These are phyloP conservation scores for Yamadazyma jaroonii DNA, from an alignment of 1,139 yeast genomes.

Conservation along the genomic window DNA sequence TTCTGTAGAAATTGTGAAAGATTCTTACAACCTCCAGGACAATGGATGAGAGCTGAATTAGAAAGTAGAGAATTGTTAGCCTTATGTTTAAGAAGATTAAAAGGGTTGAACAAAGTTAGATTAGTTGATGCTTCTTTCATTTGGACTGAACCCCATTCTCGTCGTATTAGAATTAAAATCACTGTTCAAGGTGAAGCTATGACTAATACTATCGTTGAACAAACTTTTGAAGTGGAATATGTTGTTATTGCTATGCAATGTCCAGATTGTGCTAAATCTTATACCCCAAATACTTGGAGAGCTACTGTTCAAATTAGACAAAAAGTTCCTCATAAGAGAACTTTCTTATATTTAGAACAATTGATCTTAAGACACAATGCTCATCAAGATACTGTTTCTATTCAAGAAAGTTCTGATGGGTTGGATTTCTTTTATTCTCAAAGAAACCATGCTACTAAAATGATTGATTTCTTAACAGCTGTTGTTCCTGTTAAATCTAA, in stretches of 20 bases:
- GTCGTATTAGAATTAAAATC: slow-evolving; percentile 85
- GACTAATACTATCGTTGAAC: slow-evolving; percentile 89
- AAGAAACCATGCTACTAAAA: slow-evolving; percentile 87
- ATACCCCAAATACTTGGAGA: slow-evolving; percentile 96
- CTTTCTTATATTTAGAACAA: slow-evolving; percentile 92
- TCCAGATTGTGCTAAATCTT: slow-evolving; percentile 96
- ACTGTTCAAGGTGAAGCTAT: slow-evolving; percentile 98
- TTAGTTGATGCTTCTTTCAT: slow-evolving; percentile 91
- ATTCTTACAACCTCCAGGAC: slow-evolving; percentile 89
- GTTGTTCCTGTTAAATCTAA: slow-evolving; percentile 87
- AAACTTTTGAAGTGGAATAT: slow-evolving; percentile 92
- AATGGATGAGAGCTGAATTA: slow-evolving; percentile 88
- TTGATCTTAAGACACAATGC: slow-evolving; percentile 91
- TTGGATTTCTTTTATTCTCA: slow-evolving; percentile 89
- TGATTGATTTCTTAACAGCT: slow-evolving; percentile 84
- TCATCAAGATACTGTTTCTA: slow-evolving; percentile 90
- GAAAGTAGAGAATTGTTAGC: slow-evolving; percentile 94
- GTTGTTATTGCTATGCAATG: slow-evolving; percentile 96
- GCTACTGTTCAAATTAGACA: slow-evolving; percentile 97
- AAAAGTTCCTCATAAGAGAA: slow-evolving; percentile 94
- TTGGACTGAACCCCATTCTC: slow-evolving; percentile 99
- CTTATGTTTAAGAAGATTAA: slow-evolving; percentile 79
- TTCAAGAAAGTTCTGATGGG: slow-evolving; percentile 91
- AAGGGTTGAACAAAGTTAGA: slow-evolving; percentile 85
- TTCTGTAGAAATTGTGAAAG: slow-evolving; percentile 98